phyloP scores from a whole-genome alignment of 2,329 filamentous ascomycete species.

The Penicillium hesseltinei region DNA sequence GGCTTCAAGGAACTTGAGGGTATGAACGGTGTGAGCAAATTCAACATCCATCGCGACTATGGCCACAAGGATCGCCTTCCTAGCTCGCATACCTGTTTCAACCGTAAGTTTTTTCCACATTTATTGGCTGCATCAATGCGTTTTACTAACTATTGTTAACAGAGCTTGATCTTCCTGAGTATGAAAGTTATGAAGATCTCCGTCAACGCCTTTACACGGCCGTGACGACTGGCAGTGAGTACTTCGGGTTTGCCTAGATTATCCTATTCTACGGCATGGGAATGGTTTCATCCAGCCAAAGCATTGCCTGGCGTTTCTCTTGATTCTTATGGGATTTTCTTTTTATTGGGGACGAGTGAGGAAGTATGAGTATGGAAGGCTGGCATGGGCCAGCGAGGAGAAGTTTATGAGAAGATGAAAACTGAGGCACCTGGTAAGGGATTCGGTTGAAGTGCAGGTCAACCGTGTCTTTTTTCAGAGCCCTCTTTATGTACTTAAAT shows the following conservation, averaged over 20 bases:
- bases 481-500: conserved; percentile 23
- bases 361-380: conserved; percentile 11
- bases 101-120: conserved; percentile 67
- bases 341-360: conserved; percentile 13
- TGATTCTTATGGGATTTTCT: conserved; percentile 20
- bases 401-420: conserved; percentile 17
- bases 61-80: conserved; percentile 93
- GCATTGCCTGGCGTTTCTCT: conserved; percentile 40
- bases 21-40: conserved; percentile 96
- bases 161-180: conserved; percentile 98
- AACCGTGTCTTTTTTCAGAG: conserved; percentile 17
- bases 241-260: conserved; percentile 87
- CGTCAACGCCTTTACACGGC: conserved; percentile 87
- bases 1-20: conserved; percentile 99
- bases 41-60: conserved; percentile 98
- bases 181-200: conserved; percentile 90
- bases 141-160: conserved; percentile 37
- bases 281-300: conserved; percentile 23
- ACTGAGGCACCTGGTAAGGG: conserved; percentile 8
- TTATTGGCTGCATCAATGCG: background rate
- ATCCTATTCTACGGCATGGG: conserved; percentile 14
- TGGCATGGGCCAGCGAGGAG: background rate
- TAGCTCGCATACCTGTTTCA: conserved; percentile 98
- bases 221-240: conserved; percentile 96
- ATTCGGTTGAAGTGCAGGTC: conserved; percentile 45